These are phyloP conservation scores for Yamadazyma oceani DNA, from an alignment of 1,139 yeast species.

Conservation along the genomic window DNA sequence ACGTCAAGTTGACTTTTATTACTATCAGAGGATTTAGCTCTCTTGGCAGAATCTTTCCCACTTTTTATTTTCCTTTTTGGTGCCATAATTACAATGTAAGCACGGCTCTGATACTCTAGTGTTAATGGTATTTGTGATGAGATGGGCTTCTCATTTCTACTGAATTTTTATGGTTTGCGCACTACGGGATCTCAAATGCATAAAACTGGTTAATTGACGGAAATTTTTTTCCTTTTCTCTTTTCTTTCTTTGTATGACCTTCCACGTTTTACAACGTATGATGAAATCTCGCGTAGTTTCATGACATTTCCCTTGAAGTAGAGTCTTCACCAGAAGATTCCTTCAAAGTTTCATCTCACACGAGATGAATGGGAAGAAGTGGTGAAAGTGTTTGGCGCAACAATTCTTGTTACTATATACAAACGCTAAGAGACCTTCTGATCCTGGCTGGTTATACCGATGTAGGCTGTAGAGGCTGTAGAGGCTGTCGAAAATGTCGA, in stretches of 20 bases:
- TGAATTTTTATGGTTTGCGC: constrained; percentile 8
- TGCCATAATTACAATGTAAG: constrained; percentile 10
- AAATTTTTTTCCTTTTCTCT: background rate
- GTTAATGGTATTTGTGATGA: background rate
- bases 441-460: constrained; percentile 23
- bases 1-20: constrained; percentile 16
- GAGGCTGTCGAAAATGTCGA: too few species aligned
- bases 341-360: constrained; percentile 35
- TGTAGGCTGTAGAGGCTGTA: background rate
- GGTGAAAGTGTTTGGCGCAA: constrained; percentile 67
- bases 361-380: constrained; percentile 47
- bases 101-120: background rate
- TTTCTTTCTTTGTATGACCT: constrained; percentile 42
- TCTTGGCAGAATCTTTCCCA: constrained; percentile 2
- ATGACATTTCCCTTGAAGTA: constrained; percentile 50
- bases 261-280: constrained; percentile 60
- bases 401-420: constrained; percentile 53
- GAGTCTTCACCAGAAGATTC: constrained; percentile 41
- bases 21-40: constrained; percentile 8
- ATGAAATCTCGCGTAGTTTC: constrained; percentile 60
- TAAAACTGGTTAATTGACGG: too few species aligned
- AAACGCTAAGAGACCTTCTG: constrained; percentile 53
- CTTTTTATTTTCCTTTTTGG: constrained; percentile 13
- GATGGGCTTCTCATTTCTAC: constrained; percentile 1
- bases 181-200: too few species aligned